Base-by-base conservation (phyloP, 2,329 filamentous ascomycete genomes). In the Ophiostoma perfectum region DNA sequence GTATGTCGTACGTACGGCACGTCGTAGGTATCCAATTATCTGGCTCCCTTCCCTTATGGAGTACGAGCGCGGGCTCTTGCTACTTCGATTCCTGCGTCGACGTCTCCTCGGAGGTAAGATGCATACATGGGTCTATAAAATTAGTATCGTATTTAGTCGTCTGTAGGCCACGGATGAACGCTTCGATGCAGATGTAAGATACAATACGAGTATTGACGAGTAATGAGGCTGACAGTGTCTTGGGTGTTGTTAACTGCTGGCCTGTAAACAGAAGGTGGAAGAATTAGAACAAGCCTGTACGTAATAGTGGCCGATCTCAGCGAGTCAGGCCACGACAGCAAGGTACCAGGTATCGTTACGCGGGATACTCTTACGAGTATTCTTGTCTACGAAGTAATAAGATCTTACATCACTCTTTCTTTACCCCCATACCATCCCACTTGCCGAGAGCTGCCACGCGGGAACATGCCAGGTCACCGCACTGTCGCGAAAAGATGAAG, bases 381-480 rank as follows among this genome's bases (percentile, higher is more conserved):
- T 44, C 8, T 44, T 44, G 12, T 27, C 27, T 27, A 27, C 27
- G 27, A 27, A 27, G 27, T 27, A 27, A 27, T 27, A 27, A 27
- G 27, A 27, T 1, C 27, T 27, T 27, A 27, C 27, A 27, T 27
- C 27, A 27, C 27, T 27, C 27, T 27, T 27, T 27, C 6, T 55
- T 18, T 9, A 62, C 58, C 58, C 58, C 58, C 58, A 62, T 62
- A 62, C 16, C 58, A 62, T 62, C 58, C 58, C 58, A 62, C 58
- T 41, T 62, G 58, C 58, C 58, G 36, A 39, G 36, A 39, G 38
- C 18, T 36, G 49, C 49, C 49, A 55, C 27, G 49, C 49, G 49
- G 49, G 49, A 27, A 52, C 14, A 49, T 49, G 55, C 55, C 12
- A 60, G 27, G 55, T 38, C 9, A 9, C 14, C 36, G 9, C 38